Evolutionary conservation across 768 basidiomycete genomes (phyloP), one percentile per base, ranked within the genome.

Genomic region (Steccherinum ochraceum): DNA sequence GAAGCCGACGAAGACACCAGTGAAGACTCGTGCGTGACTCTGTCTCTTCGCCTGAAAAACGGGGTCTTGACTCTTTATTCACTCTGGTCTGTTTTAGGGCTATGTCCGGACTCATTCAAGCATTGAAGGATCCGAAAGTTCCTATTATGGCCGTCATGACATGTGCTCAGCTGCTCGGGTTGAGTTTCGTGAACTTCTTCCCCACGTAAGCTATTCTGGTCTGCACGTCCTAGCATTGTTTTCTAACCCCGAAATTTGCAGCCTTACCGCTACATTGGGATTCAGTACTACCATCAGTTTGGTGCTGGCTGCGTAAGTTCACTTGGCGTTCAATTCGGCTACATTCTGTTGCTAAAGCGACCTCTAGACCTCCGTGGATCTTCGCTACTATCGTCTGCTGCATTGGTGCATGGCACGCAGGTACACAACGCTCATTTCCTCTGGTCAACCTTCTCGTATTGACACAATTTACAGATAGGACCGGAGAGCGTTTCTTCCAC

Each of bases 401-500:
- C 39, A 48, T 76, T 19, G 80, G 73, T 57, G 81, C 80, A 1
- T 77, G 77, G 75, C 69, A 83, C 57, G 76, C 78, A n/a, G 75
- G 75, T 67, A 44, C 45, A 70, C 50, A 3, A 21, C 24, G 1
- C 19, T 18, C 20, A 5, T 20, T 42, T 26, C 12, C 19, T 12
- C 13, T 3, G 4, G 12, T 40, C 40, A 30, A 3, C 21, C 13
- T 39, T 11, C 35, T 39, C 35, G n/a, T n/a, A 11, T 11, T 39
- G 35, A 11, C 16, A 10, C 41, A n/a, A 13, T 39, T 24, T 16
- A 12, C 39, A 77, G 83, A 84, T 54, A 68, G 66, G 50, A 79
- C 79, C 3, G 83, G 82, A 0, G 83, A 84, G 64, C 74, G 81
- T 4, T 84, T 78, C 66, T 80, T 81, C 71, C 84, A 85, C 60